phyloP scores from a whole-genome alignment of 768 basidiomycete genomes.

The Auriculariales sp. region DNA sequence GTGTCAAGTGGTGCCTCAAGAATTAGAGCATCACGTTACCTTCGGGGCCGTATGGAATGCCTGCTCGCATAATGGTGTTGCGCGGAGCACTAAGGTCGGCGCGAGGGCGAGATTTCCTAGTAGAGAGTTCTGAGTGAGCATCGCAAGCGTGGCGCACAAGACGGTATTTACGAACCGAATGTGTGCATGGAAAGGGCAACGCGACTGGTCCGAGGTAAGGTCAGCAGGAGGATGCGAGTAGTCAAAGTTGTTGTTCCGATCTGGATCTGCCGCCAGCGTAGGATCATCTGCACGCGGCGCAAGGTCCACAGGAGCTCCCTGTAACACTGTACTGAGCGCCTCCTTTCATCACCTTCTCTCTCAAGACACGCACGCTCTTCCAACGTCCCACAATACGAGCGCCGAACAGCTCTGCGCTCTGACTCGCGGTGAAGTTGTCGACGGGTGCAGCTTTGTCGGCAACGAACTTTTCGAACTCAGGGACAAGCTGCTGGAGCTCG shows the following conservation, averaged over 20 bases:
- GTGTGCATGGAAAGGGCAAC: slow-evolving; percentile 33
- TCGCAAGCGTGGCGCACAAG: neutral
- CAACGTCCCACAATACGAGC: slow-evolving; percentile 7
- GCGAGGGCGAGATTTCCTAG: slow-evolving; percentile 28
- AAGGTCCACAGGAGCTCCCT: slow-evolving; percentile 30
- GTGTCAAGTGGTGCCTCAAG: neutral
- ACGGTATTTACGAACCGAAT: slow-evolving; percentile 19
- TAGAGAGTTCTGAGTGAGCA: neutral
- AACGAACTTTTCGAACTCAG: slow-evolving; percentile 8
- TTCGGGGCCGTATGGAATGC: slow-evolving; percentile 23
- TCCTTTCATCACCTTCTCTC: too few species aligned
- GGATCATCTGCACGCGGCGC: slow-evolving; percentile 29
- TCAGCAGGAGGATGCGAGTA: slow-evolving; percentile 15
- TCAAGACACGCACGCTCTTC: slow-evolving; percentile 7
- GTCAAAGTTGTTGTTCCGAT: slow-evolving; percentile 29
- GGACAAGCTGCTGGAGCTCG: slow-evolving; percentile 9
- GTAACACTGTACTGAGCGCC: neutral
- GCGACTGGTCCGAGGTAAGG: slow-evolving; percentile 3
- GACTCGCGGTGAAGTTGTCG: neutral
- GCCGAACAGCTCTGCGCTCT: slow-evolving; percentile 6
- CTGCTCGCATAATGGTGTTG: slow-evolving; percentile 17
- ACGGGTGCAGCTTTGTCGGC: neutral
- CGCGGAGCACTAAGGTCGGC: neutral
- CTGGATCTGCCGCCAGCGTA: slow-evolving; percentile 19
- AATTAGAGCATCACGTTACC: slow-evolving; percentile 9